Conservation (phyloP, 176 grass and related monocot species). For the Avena insularis region DNA sequence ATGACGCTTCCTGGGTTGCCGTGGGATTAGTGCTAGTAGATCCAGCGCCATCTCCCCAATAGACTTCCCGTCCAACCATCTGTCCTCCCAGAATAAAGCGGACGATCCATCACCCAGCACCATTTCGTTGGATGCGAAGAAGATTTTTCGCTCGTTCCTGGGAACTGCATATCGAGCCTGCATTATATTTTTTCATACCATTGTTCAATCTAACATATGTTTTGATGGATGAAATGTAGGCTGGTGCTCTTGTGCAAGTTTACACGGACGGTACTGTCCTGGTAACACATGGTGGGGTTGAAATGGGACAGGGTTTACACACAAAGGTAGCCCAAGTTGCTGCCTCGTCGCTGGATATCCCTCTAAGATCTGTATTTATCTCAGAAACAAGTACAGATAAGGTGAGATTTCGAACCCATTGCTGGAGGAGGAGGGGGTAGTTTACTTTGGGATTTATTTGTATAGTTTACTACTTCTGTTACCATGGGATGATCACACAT, state of each 20-base stretch:
- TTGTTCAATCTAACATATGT: constrained; percentile 39
- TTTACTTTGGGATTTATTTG: neutral
- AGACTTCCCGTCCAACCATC: no score
- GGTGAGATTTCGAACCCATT: constrained; percentile 49
- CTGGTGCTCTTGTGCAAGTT: constrained; percentile 95
- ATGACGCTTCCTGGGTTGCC: no score
- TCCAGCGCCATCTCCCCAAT: no score
- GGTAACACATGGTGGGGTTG: constrained; percentile 98
- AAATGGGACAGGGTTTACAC: constrained; percentile 99
- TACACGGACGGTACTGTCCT: constrained; percentile 96
- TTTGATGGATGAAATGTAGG: constrained; percentile 57
- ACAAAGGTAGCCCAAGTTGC: constrained; percentile 97
- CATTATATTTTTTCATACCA: neutral
- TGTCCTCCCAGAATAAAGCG: no score
- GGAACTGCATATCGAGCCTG: neutral
- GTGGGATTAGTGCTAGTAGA: no score
- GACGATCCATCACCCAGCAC: no score
- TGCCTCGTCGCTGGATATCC: constrained; percentile 82
- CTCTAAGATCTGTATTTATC: constrained; percentile 92
- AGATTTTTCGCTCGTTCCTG: no score
- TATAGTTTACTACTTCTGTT: neutral
- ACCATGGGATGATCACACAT: constrained; percentile 18
- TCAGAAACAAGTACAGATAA: constrained; percentile 99
- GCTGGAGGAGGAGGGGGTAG: neutral
- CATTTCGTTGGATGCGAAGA: no score